Evolutionary conservation across 768 basidiomycete genomes (phyloP).

Genomic region (Rhodotorula diobovata): DNA sequence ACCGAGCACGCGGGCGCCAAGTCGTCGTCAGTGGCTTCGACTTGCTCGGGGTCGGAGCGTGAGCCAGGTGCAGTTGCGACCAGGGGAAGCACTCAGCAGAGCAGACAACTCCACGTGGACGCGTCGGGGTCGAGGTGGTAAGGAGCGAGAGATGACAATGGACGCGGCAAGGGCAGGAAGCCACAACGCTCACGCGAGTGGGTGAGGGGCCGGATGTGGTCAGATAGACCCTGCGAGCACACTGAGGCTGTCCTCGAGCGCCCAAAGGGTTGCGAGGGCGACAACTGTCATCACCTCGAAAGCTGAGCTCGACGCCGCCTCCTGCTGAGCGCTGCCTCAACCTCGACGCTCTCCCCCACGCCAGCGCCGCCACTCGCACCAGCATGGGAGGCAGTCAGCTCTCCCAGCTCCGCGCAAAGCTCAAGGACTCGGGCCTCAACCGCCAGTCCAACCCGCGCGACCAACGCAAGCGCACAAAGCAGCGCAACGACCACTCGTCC

Average conservation of each 20-base stretch:
- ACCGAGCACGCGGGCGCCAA: no score
- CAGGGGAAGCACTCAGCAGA: no score
- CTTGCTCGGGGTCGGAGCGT: no score
- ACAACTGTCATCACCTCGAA: background rate
- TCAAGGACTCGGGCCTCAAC: conserved; percentile 72
- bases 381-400: conserved; percentile 62
- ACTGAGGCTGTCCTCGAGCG: background rate
- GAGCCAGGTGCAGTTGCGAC: no score
- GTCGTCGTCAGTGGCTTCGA: no score
- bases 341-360: background rate
- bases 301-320: background rate
- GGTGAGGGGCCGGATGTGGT: background rate
- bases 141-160: no score
- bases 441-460: conserved; percentile 67
- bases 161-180: no score
- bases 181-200: background rate
- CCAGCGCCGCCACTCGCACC: no score
- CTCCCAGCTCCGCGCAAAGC: conserved; percentile 78
- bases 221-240: background rate
- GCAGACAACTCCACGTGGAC: no score
- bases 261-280: background rate
- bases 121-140: no score
- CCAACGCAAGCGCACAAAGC: conserved; percentile 56
- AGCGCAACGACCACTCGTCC: conserved; percentile 33
- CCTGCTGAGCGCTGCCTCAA: no score